phyloP scores from a whole-genome alignment of 2,329 filamentous ascomycete genomes.

The Paecilomyces fulvus region DNA sequence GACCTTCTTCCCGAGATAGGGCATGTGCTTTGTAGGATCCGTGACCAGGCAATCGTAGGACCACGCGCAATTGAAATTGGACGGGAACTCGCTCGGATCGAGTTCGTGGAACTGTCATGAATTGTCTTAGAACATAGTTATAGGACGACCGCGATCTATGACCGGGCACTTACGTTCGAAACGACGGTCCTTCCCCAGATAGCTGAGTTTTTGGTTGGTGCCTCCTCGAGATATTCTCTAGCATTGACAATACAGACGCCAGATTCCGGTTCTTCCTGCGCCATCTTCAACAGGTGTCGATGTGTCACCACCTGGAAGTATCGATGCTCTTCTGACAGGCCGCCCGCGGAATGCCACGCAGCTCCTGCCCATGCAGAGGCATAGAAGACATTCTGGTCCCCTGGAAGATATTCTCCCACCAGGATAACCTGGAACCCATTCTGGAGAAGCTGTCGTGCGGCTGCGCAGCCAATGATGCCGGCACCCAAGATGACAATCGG shows the following conservation, averaged over 20 bases:
- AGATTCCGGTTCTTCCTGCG: conserved; percentile 23
- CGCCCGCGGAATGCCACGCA: conserved; percentile 31
- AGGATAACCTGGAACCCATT: conserved; percentile 26
- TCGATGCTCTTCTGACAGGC: conserved; percentile 24
- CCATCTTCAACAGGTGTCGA: conserved; percentile 27
- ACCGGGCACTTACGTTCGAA: conserved; percentile 14
- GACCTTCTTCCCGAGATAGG: conserved; percentile 23
- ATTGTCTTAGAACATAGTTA: not conserved
- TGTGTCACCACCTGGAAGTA: conserved; percentile 29
- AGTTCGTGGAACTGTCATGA: conserved; percentile 24
- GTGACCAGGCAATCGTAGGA: conserved; percentile 29
- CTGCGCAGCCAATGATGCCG: conserved; percentile 32
- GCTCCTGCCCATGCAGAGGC: conserved; percentile 33
- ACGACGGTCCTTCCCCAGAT: conserved; percentile 28
- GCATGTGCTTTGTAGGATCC: conserved; percentile 31
- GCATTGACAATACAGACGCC: conserved; percentile 27
- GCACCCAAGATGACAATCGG: conserved; percentile 30
- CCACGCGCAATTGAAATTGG: conserved; percentile 26
- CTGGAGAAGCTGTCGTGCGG: conserved; percentile 26
- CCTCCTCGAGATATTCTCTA: conserved; percentile 26
- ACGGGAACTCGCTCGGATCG: conserved; percentile 21
- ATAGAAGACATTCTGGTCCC: conserved; percentile 28
- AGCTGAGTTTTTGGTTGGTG: conserved; percentile 23
- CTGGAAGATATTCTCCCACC: conserved; percentile 29
- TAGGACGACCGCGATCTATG: not conserved